These are phyloP conservation scores for Dichomitus squalens DNA, from an alignment of 1,284 basidiomycete genomes.

Conservation along the genomic window DNA sequence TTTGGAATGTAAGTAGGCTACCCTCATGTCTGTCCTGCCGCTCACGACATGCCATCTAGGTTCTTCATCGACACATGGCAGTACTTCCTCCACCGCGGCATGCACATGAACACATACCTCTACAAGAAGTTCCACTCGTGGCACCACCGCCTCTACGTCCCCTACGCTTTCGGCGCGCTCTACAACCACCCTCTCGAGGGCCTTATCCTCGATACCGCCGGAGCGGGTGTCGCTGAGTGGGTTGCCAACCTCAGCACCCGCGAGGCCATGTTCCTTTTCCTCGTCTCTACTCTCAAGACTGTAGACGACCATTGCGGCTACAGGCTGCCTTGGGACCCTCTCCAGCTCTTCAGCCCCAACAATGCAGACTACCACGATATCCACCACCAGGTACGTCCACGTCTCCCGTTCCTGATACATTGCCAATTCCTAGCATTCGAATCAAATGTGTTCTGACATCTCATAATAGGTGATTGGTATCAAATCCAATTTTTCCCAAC, in stretches of 20 bases:
- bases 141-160: conserved; percentile 96
- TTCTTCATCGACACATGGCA: conserved; percentile 98
- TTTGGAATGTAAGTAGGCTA: conserved; percentile 76
- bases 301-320: conserved; percentile 99
- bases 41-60: conserved; percentile 43
- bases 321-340: conserved; percentile 84
- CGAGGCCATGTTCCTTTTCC: conserved; percentile 87
- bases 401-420: not conserved
- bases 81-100: conserved; percentile 91
- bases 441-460: not conserved
- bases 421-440: not conserved
- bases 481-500: conserved; percentile 96
- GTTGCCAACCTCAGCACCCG: conserved; percentile 76
- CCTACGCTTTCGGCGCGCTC: conserved; percentile 95
- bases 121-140: conserved; percentile 94
- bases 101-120: conserved; percentile 91
- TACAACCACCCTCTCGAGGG: conserved; percentile 99
- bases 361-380: conserved; percentile 99
- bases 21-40: not conserved
- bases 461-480: conserved; percentile 77
- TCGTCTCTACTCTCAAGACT: conserved; percentile 88
- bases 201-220: conserved; percentile 82
- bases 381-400: conserved; percentile 79
- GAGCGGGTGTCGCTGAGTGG: conserved; percentile 79
- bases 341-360: conserved; percentile 89